A percentile compares a stretch with the other conserved stretches of the same genome.
Conservation (phyloP, 2,329 filamentous ascomycete genomes). For the Grosmannia penicillata region DNA sequence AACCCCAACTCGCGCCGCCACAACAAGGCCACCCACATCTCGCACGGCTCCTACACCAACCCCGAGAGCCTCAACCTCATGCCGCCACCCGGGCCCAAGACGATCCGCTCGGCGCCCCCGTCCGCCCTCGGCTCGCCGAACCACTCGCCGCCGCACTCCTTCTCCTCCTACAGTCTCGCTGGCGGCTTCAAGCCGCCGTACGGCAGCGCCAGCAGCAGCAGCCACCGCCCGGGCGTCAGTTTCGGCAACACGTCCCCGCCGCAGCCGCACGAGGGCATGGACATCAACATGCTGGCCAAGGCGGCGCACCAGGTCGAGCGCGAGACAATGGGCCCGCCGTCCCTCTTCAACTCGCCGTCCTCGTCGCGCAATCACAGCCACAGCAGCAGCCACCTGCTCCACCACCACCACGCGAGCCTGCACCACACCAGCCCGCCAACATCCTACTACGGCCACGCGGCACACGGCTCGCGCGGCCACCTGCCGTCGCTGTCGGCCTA, state of each 20-base stretch:
- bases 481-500: slow-evolving; percentile 73
- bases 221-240: not conserved
- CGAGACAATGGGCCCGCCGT: slow-evolving; percentile 29
- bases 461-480: slow-evolving; percentile 40
- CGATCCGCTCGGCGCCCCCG: slow-evolving; percentile 75
- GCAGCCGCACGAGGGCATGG: slow-evolving; percentile 27
- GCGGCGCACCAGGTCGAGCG: slow-evolving; percentile 48
- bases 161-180: slow-evolving; percentile 50
- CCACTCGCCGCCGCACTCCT: slow-evolving; percentile 87
- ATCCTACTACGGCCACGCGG: slow-evolving; percentile 35
- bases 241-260: slow-evolving; percentile 8
- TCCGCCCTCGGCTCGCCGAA: slow-evolving; percentile 87
- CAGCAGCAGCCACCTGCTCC: slow-evolving; percentile 26
- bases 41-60: slow-evolving; percentile 27
- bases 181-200: slow-evolving; percentile 32
- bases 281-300: slow-evolving; percentile 46
- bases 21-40: slow-evolving; percentile 54
- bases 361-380: slow-evolving; percentile 31
- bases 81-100: slow-evolving; percentile 58
- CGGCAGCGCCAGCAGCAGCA: slow-evolving; percentile 15
- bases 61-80: slow-evolving; percentile 61
- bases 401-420: slow-evolving; percentile 6
- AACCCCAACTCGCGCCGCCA: slow-evolving; percentile 93
- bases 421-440: slow-evolving; percentile 10
- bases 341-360: slow-evolving; percentile 26